phyloP scores from a whole-genome alignment of 2,329 filamentous ascomycete species.

The Sclerotinia minor region DNA sequence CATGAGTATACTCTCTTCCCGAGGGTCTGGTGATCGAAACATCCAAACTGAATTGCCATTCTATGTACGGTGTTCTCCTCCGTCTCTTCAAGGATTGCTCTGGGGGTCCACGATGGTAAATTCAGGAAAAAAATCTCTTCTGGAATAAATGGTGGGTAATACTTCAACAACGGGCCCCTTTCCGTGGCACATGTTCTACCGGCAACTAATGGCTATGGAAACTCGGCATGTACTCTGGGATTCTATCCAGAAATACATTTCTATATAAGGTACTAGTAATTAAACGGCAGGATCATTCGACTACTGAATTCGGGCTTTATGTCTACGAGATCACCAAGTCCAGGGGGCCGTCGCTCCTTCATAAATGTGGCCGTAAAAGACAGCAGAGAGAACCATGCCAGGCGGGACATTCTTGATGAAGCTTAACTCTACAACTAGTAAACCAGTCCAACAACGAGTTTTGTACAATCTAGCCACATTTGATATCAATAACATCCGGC shows the following conservation, averaged over 20 bases:
- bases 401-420: neutral
- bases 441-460: neutral
- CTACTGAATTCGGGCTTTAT: neutral
- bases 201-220: neutral
- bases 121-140: too few species aligned
- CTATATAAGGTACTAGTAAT: neutral
- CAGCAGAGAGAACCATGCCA: neutral
- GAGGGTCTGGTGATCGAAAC: neutral
- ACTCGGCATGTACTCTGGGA: neutral
- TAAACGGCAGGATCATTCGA: neutral
- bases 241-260: neutral
- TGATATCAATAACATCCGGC: neutral
- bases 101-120: too few species aligned
- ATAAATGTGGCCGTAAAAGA: neutral
- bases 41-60: neutral
- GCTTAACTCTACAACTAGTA: neutral
- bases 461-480: neutral
- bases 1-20: neutral
- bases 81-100: neutral
- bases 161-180: too few species aligned
- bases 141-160: too few species aligned
- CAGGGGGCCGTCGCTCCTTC: neutral
- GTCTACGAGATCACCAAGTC: neutral
- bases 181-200: neutral
- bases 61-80: neutral